Evolutionary conservation across 345 rosid species (phyloP), one percentile per base, ranked within the genome.

Genomic region (Ceriops decandra): DNA sequence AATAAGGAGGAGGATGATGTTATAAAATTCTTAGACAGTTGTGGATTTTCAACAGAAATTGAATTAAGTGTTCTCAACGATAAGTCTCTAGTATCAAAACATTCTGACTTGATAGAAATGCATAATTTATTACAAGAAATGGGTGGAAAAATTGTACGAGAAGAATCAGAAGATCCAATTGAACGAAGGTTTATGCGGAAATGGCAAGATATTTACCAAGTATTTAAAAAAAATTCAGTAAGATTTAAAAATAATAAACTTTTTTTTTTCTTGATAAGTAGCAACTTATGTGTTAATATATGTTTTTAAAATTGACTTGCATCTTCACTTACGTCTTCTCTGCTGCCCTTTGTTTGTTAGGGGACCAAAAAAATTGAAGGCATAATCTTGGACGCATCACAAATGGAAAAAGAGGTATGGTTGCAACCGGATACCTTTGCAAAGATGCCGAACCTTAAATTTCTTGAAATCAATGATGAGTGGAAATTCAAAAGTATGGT

Each of bases 21-120:
- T 4, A 49, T 0, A 11, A 1, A 17, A 27, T 38, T 68, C 0
- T 13, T 68, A 7, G 11, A 38, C 17, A 0, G 0, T 58, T 30
- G 72, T 28, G 64, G 72, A 11, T 59, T 68, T 27, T 9, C 28
- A 1, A 28, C 17, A 2, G 64, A 68, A 5, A 20, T 30, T 68
- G 64, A 27, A 27, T 68, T 68, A 27, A 10, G 57, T 42, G 57
- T 42, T 59, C 66, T 69, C 1, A 7, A 8, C 0, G 60, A 60
- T 22, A 69, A 60, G 19, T 49, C 58, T 52, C 72, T 69, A 7
- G 9, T 69, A 19, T 57, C 36, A n/a, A 28, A 22, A 22, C 24
- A 22, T 22, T 22, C 24, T 22, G 24, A 22, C 24, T 22, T 22
- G 24, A 22, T 22, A 1, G 2, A 1, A 7, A 3, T 11, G 4